Percentiles rank a stretch among this genome's conserved stretches.
These are phyloP conservation scores for Gentiana straminea DNA, from an alignment of 257 asterid species.

Conservation along the genomic window DNA sequence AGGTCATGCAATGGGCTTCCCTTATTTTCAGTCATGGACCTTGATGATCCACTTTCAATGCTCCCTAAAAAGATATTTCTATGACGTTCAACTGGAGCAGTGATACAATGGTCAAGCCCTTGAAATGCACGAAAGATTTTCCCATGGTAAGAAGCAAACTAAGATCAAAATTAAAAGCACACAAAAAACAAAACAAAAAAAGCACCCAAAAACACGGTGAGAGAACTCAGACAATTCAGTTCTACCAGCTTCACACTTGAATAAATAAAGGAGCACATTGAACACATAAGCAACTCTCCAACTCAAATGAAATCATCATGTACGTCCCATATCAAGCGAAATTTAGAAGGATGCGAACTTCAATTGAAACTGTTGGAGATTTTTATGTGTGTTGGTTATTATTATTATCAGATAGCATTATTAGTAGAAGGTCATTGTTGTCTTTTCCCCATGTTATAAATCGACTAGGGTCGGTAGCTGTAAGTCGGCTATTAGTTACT, in stretches of 20 bases:
- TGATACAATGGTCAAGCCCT: constrained; percentile 63
- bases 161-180: neutral
- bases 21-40: constrained; percentile 66
- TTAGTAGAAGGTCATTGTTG: too few species aligned
- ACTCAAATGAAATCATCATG: neutral
- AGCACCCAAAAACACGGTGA: too few species aligned
- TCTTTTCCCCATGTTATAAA: too few species aligned
- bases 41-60: constrained; percentile 33
- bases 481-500: too few species aligned
- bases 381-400: too few species aligned
- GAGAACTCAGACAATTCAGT: neutral
- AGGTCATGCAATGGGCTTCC: constrained; percentile 44
- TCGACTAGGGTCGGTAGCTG: too few species aligned
- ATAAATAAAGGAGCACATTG: neutral
- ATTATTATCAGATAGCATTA: too few species aligned
- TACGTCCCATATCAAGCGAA: neutral
- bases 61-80: constrained; percentile 43
- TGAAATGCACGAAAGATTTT: constrained; percentile 9
- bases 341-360: too few species aligned
- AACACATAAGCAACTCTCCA: neutral
- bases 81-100: constrained; percentile 49
- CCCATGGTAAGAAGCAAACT: neutral
- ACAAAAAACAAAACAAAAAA: neutral
- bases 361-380: too few species aligned
- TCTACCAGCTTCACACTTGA: constrained; percentile 1